phyloP scores from a whole-genome alignment of 805 yeast genomes.

The Wickerhamiella sorbophila region DNA sequence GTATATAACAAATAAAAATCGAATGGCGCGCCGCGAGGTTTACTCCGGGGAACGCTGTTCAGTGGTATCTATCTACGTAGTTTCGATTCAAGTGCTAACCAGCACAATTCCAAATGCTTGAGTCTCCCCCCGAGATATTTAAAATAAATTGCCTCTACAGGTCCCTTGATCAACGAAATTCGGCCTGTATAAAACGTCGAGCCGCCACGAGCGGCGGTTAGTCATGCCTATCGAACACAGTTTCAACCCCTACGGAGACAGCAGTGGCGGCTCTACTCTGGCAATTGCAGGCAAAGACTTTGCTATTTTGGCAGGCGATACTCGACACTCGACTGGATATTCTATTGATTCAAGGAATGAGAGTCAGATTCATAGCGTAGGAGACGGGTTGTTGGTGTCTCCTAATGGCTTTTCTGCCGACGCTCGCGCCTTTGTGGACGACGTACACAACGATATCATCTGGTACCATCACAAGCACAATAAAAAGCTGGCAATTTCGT shows the following conservation, averaged over 20 bases:
- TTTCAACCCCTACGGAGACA: conserved; percentile 23
- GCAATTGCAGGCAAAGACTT: conserved; percentile 98
- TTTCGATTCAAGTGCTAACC: too few relatives aligned
- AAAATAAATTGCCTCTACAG: not conserved
- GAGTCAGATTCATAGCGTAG: conserved; percentile 78
- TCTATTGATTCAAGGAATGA: conserved; percentile 85
- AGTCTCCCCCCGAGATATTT: too few relatives aligned
- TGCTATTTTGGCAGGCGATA: conserved; percentile 94
- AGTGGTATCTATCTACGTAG: too few relatives aligned
- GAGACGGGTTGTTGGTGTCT: conserved; percentile 72
- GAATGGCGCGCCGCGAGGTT: too few relatives aligned
- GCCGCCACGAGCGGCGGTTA: too few relatives aligned
- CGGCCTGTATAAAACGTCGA: not conserved
- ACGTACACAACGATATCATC: conserved; percentile 37
- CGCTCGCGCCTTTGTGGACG: conserved; percentile 68
- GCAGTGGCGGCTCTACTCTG: conserved; percentile 88
- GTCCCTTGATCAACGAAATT: not conserved
- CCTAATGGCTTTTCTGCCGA: conserved; percentile 98
- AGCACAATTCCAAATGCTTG: too few relatives aligned
- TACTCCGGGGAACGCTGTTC: too few relatives aligned
- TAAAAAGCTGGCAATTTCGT: conserved; percentile 45
- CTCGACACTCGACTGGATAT: conserved; percentile 92
- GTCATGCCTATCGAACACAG: conserved; percentile 7
- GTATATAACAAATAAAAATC: too few relatives aligned
- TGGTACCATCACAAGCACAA: conserved; percentile 92